These are phyloP conservation scores for Quercus alba DNA, from an alignment of 306 rosid genomes.

Conservation along the genomic window DNA sequence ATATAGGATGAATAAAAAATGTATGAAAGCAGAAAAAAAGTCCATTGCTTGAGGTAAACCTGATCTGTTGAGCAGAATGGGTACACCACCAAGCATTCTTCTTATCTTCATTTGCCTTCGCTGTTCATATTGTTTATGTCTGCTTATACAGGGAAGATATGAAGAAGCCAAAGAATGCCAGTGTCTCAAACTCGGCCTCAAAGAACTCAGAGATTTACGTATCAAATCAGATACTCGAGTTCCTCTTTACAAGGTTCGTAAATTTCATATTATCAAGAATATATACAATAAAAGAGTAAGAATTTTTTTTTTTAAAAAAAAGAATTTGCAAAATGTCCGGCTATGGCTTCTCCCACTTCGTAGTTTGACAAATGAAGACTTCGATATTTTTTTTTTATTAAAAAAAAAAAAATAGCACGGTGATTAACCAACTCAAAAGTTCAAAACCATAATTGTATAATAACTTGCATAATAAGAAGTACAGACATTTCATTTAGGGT, in stretches of 20 bases:
- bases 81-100: no score
- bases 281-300: not conserved
- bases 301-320: no score
- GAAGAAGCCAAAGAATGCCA: not conserved
- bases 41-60: no score
- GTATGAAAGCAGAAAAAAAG: no score
- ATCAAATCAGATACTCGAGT: not conserved
- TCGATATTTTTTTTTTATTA: not conserved
- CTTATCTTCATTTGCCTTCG: no score
- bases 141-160: constrained; percentile 17
- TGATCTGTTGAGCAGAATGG: no score
- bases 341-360: no score
- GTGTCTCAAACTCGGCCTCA: not conserved
- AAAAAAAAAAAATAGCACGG: no score
- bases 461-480: no score
- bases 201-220: no score
- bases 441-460: no score
- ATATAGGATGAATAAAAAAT: no score
- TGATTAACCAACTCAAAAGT: not conserved
- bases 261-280: not conserved
- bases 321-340: not conserved
- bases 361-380: not conserved
- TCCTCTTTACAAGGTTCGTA: constrained; percentile 26
- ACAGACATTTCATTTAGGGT: fast-evolving
- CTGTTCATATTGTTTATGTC: not conserved